phyloP scores from a whole-genome alignment of 176 grass and related monocot genomes.

The Neostapfia colusana region DNA sequence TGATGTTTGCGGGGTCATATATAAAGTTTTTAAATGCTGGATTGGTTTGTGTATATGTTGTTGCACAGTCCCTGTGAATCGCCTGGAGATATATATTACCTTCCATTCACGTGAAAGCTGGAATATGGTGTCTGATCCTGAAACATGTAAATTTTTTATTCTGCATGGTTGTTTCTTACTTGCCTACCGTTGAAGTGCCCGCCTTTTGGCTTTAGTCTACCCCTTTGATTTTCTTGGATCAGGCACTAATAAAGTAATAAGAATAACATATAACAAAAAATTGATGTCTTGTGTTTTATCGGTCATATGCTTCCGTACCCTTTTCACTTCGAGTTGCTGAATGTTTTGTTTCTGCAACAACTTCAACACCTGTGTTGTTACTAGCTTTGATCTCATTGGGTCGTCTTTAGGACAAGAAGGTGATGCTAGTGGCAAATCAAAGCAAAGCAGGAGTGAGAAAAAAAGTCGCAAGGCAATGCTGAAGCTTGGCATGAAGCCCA shows the following conservation, averaged over 20 bases:
- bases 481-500: constrained; percentile 76
- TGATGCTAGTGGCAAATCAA: constrained; percentile 59
- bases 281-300: background rate
- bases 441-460: constrained; percentile 80
- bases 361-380: too few relatives aligned
- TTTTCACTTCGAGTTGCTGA: background rate
- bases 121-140: background rate
- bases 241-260: background rate
- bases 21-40: background rate
- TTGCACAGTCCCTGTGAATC: background rate
- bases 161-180: background rate
- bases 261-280: background rate
- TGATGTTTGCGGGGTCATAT: background rate
- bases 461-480: constrained; percentile 85
- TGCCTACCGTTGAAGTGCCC: background rate
- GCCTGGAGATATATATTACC: too few relatives aligned
- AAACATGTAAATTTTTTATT: background rate
- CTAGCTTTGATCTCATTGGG: too few relatives aligned
- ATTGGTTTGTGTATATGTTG: background rate
- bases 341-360: background rate
- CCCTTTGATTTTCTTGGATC: background rate
- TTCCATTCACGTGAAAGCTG: background rate
- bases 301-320: background rate
- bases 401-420: constrained; percentile 41
- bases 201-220: background rate